Base-by-base conservation (phyloP, 305 asterid species). In the Fraxinus ornus region DNA sequence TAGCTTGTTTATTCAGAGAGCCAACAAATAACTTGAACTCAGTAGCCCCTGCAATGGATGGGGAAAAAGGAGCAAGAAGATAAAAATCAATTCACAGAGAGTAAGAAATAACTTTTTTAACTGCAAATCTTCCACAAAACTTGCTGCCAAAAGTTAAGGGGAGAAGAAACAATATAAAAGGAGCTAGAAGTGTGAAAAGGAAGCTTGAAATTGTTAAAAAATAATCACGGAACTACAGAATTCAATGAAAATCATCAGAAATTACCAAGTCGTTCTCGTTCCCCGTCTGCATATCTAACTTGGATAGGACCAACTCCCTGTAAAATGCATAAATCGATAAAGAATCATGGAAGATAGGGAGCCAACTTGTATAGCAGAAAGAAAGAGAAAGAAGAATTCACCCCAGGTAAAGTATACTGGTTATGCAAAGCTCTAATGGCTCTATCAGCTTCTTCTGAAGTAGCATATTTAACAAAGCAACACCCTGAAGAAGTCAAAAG, bases 251-350 rank as follows among this genome's bases (percentile, higher is more conserved):
- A 79, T 79, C 35, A 77, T 71, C 70, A 79, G 32, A 52, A 84
- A 79, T 44, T 93, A 96, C 99, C 99, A 86, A 96, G 95, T 60
- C 99, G 97, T 89, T 94, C 98, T 68, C 99, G 94, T 90, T 96
- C 99, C 83, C 99, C 99, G 86, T 96, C 99, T 0, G 99, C 99
- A 89, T 94, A 96, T 89, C 99, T 91, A 83, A 96, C 99, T 90
- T 96, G 99, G 84, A 96, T 90, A 70, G 99, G 98, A 86, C 97
- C 98, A 76, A 85, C 83, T 81, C 97, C 99, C 99, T 95, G 92
- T 71, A 84, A 79, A 86, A 85, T n/a, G 75, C 85, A 66, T 19
- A 47, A 82, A 83, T 77, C 78, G 87, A 78, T 86, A 79, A 75
- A 41, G 60, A 79, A 79, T 35, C 39, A 82, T 80, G 76, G 57